These are phyloP conservation scores for Akanthomyces dipterigenus DNA, from an alignment of 2,329 filamentous ascomycete species.

Conservation along the genomic window DNA sequence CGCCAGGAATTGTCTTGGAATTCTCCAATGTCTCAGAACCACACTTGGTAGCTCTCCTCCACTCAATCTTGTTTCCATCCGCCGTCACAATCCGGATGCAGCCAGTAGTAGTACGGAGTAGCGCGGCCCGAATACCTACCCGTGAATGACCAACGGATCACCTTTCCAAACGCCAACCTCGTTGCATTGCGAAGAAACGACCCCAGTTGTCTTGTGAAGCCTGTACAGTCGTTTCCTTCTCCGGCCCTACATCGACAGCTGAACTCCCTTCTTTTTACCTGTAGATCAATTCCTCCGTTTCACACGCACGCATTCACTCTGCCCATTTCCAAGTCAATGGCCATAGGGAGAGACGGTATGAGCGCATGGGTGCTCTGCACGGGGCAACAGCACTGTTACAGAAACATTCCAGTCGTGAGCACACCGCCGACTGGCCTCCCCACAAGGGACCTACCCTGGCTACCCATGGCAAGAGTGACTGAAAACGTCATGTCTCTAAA, in stretches of 20 bases:
- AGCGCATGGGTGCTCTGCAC: background rate
- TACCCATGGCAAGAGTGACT: too few species aligned
- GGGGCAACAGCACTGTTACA: background rate
- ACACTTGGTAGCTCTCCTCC: background rate
- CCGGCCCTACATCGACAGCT: background rate
- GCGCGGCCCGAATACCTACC: too few species aligned
- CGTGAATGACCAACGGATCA: too few species aligned
- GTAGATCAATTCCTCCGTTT: background rate
- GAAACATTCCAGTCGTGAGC: slow-evolving; percentile 1
- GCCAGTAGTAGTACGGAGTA: background rate
- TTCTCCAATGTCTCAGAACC: background rate
- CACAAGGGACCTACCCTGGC: background rate
- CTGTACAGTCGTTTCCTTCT: too few species aligned
- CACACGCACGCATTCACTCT: background rate
- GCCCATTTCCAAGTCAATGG: background rate
- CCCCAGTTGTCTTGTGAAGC: too few species aligned
- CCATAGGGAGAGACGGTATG: too few species aligned
- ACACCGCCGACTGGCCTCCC: background rate
- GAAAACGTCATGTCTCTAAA: too few species aligned
- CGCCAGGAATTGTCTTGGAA: slow-evolving; percentile 3
- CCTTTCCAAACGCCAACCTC: too few species aligned
- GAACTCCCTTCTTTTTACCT: background rate
- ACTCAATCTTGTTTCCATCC: background rate
- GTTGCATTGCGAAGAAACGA: too few species aligned
- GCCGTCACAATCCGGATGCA: background rate